Conservation (phyloP, 768 basidiomycete genomes). For the Tubosaeta sp. region DNA sequence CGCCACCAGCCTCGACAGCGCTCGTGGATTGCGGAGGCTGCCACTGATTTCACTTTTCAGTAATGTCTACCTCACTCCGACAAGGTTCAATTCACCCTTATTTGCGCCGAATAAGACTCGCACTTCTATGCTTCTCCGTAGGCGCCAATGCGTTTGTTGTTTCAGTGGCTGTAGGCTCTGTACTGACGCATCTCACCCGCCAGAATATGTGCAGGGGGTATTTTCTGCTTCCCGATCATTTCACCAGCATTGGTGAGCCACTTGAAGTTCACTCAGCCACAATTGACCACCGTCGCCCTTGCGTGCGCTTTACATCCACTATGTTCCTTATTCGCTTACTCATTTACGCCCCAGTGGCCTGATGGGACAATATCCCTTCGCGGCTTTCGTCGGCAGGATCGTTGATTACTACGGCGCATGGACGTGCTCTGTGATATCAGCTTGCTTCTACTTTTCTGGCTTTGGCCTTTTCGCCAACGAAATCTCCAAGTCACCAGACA, state of each 20-base stretch:
- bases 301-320: constrained; percentile 53
- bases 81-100: constrained; percentile 5
- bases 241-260: constrained; percentile 57
- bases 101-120: constrained; percentile 24
- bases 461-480: constrained; percentile 62
- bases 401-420: constrained; percentile 68
- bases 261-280: constrained; percentile 67
- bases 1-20: background rate
- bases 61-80: constrained; percentile 12
- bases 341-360: constrained; percentile 51
- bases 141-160: constrained; percentile 57
- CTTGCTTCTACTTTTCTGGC: constrained; percentile 53
- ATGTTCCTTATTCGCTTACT: background rate
- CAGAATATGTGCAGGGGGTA: constrained; percentile 74
- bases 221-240: constrained; percentile 75
- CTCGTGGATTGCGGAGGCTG: background rate
- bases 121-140: constrained; percentile 49
- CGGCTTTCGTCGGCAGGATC: constrained; percentile 63
- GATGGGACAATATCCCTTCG: constrained; percentile 77
- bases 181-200: background rate
- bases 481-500: constrained; percentile 44
- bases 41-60: background rate
- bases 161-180: background rate
- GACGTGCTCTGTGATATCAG: constrained; percentile 59
- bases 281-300: constrained; percentile 72